These are phyloP conservation scores for Pistacia vera DNA, from an alignment of 345 rosid genomes.

Conservation along the genomic window DNA sequence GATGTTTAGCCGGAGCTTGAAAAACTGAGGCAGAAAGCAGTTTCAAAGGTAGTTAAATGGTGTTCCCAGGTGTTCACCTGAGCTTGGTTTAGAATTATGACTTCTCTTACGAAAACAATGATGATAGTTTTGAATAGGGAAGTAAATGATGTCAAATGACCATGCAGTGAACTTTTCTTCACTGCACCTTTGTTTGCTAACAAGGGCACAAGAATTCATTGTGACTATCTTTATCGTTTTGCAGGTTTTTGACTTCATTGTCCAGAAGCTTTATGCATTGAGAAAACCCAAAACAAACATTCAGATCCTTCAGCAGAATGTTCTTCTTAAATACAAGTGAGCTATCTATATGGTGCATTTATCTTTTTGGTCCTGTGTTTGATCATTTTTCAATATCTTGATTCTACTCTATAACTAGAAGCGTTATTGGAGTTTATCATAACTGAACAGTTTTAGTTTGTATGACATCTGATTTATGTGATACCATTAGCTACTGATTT, in stretches of 20 bases:
- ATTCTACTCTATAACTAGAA: not conserved
- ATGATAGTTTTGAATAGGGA: not conserved
- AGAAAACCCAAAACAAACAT: constrained; percentile 99
- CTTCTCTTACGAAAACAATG: not conserved
- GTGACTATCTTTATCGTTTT: constrained; percentile 20
- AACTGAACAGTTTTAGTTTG: not conserved
- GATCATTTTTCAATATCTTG: not conserved
- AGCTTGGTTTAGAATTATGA: not conserved
- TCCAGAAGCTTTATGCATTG: constrained; percentile 94
- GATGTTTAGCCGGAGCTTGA: constrained; percentile 99
- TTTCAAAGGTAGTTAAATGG: constrained; percentile 72
- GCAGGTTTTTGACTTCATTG: constrained; percentile 95
- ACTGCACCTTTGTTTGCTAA: not conserved
- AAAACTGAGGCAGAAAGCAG: constrained; percentile 93
- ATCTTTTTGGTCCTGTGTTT: not conserved
- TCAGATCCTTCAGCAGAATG: constrained; percentile 98
- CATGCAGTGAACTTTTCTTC: not conserved
- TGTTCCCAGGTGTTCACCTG: not conserved
- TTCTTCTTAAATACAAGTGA: constrained; percentile 93
- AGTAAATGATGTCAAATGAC: not conserved
- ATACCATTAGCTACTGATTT: not conserved
- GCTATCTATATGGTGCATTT: constrained; percentile 24
- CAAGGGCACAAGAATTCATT: not conserved
- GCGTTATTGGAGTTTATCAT: not conserved
- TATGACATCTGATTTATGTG: not conserved